phyloP scores from a whole-genome alignment of 1,139 yeast species.

The Suhomyces bribrorum region DNA sequence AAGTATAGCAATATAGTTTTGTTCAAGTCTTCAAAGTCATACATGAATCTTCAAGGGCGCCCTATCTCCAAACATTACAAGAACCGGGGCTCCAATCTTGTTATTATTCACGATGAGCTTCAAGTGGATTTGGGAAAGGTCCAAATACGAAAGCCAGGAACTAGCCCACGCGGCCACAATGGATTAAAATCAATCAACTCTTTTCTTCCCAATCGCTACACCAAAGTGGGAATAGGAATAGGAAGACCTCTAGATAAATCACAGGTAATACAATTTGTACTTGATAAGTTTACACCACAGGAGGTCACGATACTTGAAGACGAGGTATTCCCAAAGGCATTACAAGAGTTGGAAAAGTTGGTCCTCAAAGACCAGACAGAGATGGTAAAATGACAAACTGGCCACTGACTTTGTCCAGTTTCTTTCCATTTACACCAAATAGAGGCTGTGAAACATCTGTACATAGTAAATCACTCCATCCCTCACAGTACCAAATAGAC shows the following conservation, averaged over 20 bases:
- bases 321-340: conserved; percentile 42
- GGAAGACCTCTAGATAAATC: conserved; percentile 55
- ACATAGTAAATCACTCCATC: no score
- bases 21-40: conserved; percentile 52
- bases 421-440: not conserved
- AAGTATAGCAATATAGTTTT: conserved; percentile 30
- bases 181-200: conserved; percentile 64
- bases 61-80: conserved; percentile 51
- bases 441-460: not conserved
- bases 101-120: conserved; percentile 77
- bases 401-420: no score
- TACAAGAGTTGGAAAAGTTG: conserved; percentile 37
- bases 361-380: not conserved
- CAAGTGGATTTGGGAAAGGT: conserved; percentile 63
- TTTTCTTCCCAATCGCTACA: conserved; percentile 42
- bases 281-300: conserved; percentile 44
- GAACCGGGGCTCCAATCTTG: conserved; percentile 36
- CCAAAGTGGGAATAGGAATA: conserved; percentile 69
- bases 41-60: conserved; percentile 71
- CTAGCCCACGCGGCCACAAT: conserved; percentile 76
- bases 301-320: conserved; percentile 37
- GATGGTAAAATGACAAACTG: no score
- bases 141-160: conserved; percentile 55
- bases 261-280: conserved; percentile 63
- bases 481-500: no score